Base-by-base conservation (phyloP, 495 filamentous ascomycete species). In the Astrothelium macrocarpum region DNA sequence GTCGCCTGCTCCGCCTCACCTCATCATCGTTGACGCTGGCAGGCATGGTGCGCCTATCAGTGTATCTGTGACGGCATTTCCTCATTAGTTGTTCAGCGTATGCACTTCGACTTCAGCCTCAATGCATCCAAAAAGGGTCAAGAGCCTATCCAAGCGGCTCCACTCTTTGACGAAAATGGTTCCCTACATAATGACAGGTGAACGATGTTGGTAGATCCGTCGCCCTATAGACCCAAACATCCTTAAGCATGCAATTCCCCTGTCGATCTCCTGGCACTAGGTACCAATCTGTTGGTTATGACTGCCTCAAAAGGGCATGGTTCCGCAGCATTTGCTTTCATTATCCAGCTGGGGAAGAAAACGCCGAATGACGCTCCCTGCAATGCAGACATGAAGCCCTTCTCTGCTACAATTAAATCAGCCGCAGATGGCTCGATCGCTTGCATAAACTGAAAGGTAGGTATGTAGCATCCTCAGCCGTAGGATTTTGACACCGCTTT, bases 181-280 rank as follows among this genome's bases (percentile, higher is more conserved):
- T 39, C 5, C 34, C 34, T 5, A 14, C 14, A 39, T 39, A 14
- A 39, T 39, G 34, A 5, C 34, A 39, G 14, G 5, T 5, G 14
- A 14, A 39, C 14, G 34, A 39, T 14, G 14, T 14, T 39, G 34
- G 34, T n/a, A 39, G 14, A 39, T 5, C 34, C 34, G 34, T 39
- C 5, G 34, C 34, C 34, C 5, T 39, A 23, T 23, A 49, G 45
- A 49, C 20, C 45, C 5, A 20, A 20, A 20, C 2, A 26, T 20
- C 23, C 7, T 5, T 26, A 10, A 12, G 2, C 11, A 56, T 56
- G 49, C 49, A 56, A 16, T 26, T 56, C 49, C 49, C 49, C 49
- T 56, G 49, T 56, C 25, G 49, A 56, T 56, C 49, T 56, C 45
- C 18, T n/a, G n/a, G n/a, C n/a, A n/a, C n/a, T n/a, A n/a, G 34